phyloP scores from a whole-genome alignment of 2,329 filamentous ascomycete genomes.

The Microdochium nivale region DNA sequence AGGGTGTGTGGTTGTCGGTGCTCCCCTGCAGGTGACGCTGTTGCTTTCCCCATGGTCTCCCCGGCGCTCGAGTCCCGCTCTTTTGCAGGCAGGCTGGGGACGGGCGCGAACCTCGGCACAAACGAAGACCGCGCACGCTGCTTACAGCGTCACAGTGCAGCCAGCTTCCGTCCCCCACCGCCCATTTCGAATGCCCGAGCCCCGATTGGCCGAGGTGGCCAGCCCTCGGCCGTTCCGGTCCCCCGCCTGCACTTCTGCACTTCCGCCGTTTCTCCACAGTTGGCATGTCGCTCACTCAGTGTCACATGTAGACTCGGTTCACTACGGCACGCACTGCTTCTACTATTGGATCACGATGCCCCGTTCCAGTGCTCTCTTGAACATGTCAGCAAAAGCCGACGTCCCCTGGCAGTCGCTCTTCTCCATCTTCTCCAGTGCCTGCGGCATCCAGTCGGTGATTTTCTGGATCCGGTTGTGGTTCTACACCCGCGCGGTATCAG shows the following conservation, averaged over 20 bases:
- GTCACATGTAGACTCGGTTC: neutral
- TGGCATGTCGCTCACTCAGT: too few species aligned
- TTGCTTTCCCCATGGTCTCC: neutral
- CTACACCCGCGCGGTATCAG: conserved; percentile 17
- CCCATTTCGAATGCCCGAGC: neutral
- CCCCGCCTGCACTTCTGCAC: neutral
- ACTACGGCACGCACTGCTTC: too few species aligned
- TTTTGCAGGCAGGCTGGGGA: neutral
- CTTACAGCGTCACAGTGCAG: neutral
- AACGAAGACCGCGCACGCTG: neutral
- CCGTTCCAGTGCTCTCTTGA: conserved; percentile 36
- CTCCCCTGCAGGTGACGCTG: neutral
- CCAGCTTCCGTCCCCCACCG: neutral
- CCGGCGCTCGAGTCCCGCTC: neutral
- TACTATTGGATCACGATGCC: conserved; percentile 20
- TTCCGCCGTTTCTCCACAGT: neutral
- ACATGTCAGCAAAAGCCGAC: conserved; percentile 41
- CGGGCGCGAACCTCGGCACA: conserved; percentile 4
- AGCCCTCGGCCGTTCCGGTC: neutral
- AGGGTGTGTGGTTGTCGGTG: too few species aligned
- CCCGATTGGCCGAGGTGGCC: neutral
- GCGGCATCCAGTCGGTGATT: conserved; percentile 54
- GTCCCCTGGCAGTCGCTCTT: conserved; percentile 47
- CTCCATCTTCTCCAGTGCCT: conserved; percentile 43
- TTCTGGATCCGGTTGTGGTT: conserved; percentile 56